Evolutionary conservation across 805 yeast species (phyloP).

Genomic region (Osmozyma mogii): DNA sequence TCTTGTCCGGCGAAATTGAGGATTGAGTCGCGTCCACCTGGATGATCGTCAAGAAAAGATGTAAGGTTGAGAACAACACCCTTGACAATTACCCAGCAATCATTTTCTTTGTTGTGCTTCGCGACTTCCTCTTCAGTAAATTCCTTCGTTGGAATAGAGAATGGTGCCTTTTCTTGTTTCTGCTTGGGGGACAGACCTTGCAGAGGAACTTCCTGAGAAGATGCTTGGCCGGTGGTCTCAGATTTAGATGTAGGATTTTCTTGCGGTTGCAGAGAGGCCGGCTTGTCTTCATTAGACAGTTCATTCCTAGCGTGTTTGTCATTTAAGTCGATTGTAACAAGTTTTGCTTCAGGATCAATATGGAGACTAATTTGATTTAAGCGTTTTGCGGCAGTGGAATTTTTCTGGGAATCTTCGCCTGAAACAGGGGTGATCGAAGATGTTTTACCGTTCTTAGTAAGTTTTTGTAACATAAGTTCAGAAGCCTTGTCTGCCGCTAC

Average conservation of each 20-base stretch:
- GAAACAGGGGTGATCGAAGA: constrained; percentile 16
- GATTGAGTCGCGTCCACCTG: constrained; percentile 57
- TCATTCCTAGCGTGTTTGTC: constrained; percentile 6
- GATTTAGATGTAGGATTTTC: background rate
- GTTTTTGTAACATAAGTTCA: constrained; percentile 15
- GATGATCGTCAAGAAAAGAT: constrained; percentile 38
- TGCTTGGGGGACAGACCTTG: constrained; percentile 3
- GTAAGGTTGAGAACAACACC: constrained; percentile 45
- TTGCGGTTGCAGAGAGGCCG: background rate
- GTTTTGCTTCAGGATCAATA: constrained; percentile 32
- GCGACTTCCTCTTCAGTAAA: constrained; percentile 40
- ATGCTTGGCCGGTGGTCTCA: background rate
- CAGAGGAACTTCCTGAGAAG: constrained; percentile 1
- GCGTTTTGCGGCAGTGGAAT: constrained; percentile 22
- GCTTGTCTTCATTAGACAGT: constrained; percentile 2
- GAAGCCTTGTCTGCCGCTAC: constrained; percentile 36
- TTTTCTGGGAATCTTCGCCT: constrained; percentile 2
- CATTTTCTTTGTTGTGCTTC: constrained; percentile 36
- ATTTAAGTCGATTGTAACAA: constrained; percentile 28
- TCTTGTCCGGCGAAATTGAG: constrained; percentile 39
- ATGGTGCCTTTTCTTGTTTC: constrained; percentile 11
- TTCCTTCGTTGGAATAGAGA: constrained; percentile 41
- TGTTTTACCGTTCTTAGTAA: constrained; percentile 1
- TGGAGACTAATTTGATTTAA: constrained; percentile 38
- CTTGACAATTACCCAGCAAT: constrained; percentile 50